Evolutionary conservation across 495 filamentous ascomycete genomes (phyloP), one percentile per base, ranked within the genome.

Genomic region (Penicillium macrosclerotiorum): DNA sequence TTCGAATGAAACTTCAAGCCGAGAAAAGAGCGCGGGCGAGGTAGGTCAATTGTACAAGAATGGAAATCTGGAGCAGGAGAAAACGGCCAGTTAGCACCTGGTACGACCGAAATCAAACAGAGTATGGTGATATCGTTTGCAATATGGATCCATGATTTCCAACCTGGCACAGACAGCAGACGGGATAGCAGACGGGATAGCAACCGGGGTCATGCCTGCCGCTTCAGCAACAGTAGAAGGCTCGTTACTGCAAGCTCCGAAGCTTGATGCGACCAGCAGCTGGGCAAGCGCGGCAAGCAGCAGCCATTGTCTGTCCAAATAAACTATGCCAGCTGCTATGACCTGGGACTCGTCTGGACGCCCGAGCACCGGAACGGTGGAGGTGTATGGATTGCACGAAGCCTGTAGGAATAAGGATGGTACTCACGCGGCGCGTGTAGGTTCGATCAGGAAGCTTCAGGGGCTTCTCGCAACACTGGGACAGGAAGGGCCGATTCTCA

Each of bases 381-480:
- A 25, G 26, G 22, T n/a, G 17, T 5, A 14, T 16, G 25, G 25
- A 17, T 23, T 31, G 18, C 23, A 24, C 23, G 31, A 46, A 44
- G n/a, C n/a, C n/a, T n/a, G n/a, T n/a, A 34, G 18, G 31, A 42
- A 46, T 8, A 30, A 26, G 33, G 27, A 4, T 35, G 25, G 37
- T 53, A 62, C 59, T 59, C 33, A 62, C 59, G 39, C 57, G 49
- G 32, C 42, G 42, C 42, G 43, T 34, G 48, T 36, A 47, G 42
- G 37, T 33, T 27, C 25, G 26, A 22, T 37, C 29, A 18, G 12
- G 38, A 41, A 53, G 40, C 49, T 57, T 57, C 52, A 60, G 42
- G 49, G 49, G 45, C 22, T 36, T 51, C 16, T 17, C 5, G 5
- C 23, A n/a, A 30, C 12, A 29, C 25, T 18, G 14, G n/a, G 12